Percentiles rank a stretch among this genome's conserved stretches.
Conservation (phyloP, 768 basidiomycete genomes). For the Mycena pura region DNA sequence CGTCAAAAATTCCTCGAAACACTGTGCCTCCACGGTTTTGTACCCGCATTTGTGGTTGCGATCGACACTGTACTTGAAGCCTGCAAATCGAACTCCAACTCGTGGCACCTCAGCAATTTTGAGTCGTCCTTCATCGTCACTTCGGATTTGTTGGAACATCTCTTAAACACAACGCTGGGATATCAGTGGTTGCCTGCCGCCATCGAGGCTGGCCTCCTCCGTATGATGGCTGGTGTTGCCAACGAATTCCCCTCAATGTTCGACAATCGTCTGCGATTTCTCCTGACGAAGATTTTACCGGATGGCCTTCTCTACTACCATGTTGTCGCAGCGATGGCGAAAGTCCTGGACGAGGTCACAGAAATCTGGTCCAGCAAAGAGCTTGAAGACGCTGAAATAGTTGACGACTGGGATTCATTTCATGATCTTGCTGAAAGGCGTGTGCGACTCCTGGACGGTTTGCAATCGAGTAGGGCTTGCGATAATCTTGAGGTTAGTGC, state of each 20-base stretch:
- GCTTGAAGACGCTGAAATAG: neutral
- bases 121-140: neutral
- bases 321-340: neutral
- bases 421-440: neutral
- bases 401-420: neutral
- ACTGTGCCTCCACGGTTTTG: neutral
- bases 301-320: neutral
- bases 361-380: neutral
- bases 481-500: neutral
- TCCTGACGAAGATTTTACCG: neutral
- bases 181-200: neutral
- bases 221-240: neutral
- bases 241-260: neutral
- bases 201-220: neutral
- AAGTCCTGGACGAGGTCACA: neutral
- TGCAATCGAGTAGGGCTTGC: neutral
- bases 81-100: neutral
- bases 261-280: neutral
- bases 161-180: neutral
- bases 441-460: neutral
- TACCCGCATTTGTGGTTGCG: neutral
- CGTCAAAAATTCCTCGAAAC: neutral
- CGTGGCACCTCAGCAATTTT: neutral
- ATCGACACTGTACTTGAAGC: neutral
- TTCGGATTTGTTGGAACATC: neutral